Conservation (phyloP, 1,284 basidiomycete genomes). For the Sutorius eximius region DNA sequence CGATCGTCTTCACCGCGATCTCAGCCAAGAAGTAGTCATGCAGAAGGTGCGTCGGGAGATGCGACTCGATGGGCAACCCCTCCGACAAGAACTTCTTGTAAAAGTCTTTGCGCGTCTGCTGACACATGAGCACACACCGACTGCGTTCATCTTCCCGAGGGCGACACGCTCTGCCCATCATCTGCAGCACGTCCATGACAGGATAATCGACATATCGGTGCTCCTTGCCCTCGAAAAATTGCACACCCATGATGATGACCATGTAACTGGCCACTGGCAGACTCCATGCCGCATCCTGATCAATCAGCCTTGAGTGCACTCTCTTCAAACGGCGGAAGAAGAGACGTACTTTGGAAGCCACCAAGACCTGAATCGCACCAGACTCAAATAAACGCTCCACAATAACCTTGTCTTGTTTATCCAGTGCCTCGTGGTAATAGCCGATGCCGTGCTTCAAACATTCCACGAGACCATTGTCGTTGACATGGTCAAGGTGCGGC, state of each 20-base stretch:
- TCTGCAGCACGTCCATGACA: slow-evolving; percentile 95
- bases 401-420: slow-evolving; percentile 89
- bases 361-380: slow-evolving; percentile 92
- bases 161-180: slow-evolving; percentile 96
- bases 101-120: slow-evolving; percentile 95
- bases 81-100: slow-evolving; percentile 99
- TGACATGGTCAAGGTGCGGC: slow-evolving; percentile 85
- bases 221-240: slow-evolving; percentile 93
- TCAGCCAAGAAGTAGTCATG: slow-evolving; percentile 99
- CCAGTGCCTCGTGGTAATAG: slow-evolving; percentile 94
- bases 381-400: slow-evolving; percentile 93
- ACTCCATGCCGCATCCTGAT: slow-evolving; percentile 93
- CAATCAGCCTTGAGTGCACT: neutral
- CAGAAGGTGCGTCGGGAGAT: slow-evolving; percentile 80
- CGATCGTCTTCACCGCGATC: slow-evolving; percentile 97
- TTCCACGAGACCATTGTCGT: slow-evolving; percentile 78
- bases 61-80: slow-evolving; percentile 96
- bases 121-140: slow-evolving; percentile 94
- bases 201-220: slow-evolving; percentile 98
- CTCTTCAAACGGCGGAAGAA: neutral
- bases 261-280: slow-evolving; percentile 92
- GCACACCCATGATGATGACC: slow-evolving; percentile 98
- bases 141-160: slow-evolving; percentile 84
- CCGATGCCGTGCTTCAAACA: slow-evolving; percentile 90
- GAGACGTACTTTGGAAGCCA: slow-evolving; percentile 82